Evolutionary conservation across 2,329 filamentous ascomycete species (phyloP).

Genomic region (Fragosphaeria purpurea): DNA sequence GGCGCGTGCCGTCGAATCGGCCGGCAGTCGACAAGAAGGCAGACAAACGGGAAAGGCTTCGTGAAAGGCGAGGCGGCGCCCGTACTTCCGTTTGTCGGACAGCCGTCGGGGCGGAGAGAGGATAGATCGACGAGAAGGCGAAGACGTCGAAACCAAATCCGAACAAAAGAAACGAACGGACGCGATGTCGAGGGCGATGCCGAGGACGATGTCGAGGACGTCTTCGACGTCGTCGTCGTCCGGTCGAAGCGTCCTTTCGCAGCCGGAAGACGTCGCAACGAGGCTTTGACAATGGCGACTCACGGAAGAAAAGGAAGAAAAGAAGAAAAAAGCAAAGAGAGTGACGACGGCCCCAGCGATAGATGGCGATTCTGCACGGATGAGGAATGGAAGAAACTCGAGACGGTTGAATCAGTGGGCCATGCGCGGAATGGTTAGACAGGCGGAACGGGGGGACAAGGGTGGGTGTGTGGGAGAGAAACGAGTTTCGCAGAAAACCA

Average conservation of each 20-base stretch:
- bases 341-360: not conserved
- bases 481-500: too few relatives aligned
- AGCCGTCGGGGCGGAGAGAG: not conserved
- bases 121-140: too few relatives aligned
- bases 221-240: not conserved
- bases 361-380: not conserved
- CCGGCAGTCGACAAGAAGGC: too few relatives aligned
- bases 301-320: not conserved
- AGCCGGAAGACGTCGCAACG: not conserved
- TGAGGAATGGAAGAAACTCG: not conserved
- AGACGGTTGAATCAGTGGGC: conserved; percentile 1
- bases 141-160: not conserved
- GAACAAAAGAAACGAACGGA: too few relatives aligned
- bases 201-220: not conserved
- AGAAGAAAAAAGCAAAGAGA: too few relatives aligned
- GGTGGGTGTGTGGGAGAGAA: not conserved
- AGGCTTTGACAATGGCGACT: not conserved
- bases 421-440: conserved; percentile 3
- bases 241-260: not conserved
- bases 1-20: too few relatives aligned
- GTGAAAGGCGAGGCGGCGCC: not conserved
- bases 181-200: too few relatives aligned
- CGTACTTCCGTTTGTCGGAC: not conserved
- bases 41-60: too few relatives aligned
- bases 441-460: conserved; percentile 4